Evolutionary conservation across 306 rosid genomes (phyloP), one percentile per base, ranked within the genome.

Genomic region (Cicer arietinum): DNA sequence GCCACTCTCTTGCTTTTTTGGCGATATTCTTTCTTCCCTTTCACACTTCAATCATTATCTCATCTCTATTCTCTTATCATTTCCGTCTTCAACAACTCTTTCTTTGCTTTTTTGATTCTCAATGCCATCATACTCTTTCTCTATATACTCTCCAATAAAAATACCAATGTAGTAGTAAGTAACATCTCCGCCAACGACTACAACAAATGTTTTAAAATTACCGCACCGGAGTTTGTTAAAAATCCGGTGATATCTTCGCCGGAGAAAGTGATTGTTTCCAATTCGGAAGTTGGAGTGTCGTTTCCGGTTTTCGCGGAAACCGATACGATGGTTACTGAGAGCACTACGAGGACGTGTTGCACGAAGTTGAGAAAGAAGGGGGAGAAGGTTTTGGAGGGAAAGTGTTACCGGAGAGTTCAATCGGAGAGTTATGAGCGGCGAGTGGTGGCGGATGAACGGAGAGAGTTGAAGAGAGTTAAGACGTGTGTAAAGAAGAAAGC

Each of bases 21-120:
- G 0, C 75, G 13, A 4, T 84, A 85, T 6, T 74, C 87, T 11
- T 75, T 65, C 54, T 67, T 89, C 22, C 80, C 87, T 4, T 3
- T 77, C 65, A 47, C 59, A 22, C 43, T 64, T 12, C 41, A 76
- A 11, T 7, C 74, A 0, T 1, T 75, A 79, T 20, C 12, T 3
- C 48, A 11, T 39, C 5, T 66, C 9, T 58, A 54, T 76, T 16
- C 76, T 16, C 2, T 56, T 13, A 13, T 77, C 1, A 11, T 73
- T 7, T 16, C 74, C 8, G 40, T 86, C 60, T 73, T 89, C 60
- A 66, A 67, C 25, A 73, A 81, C 78, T 73, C 86, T 8, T 61
- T 89, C 83, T 87, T 48, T 37, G 88, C 81, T 2, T 90, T 89
- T 50, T 7, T 84, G 5, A 68, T 91, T 51, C 71, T 81, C 18